Evolutionary conservation across 2,329 filamentous ascomycete species (phyloP).

Genomic region (Stagonosporopsis cucurbitacearum): DNA sequence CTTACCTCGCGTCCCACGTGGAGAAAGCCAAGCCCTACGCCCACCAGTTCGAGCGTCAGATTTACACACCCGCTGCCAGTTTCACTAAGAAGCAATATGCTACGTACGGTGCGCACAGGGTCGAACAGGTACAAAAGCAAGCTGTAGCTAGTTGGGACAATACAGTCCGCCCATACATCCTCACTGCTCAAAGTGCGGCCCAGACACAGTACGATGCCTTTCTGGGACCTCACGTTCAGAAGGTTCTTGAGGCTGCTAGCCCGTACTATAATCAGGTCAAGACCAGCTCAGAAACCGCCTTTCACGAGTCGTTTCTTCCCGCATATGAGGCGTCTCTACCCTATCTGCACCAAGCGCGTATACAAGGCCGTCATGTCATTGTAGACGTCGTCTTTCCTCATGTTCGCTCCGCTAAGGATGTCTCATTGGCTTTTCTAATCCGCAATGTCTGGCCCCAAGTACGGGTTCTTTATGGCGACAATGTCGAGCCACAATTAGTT

Average conservation of each 20-base stretch:
- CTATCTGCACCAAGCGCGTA: constrained; percentile 73
- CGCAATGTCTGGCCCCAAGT: constrained; percentile 82
- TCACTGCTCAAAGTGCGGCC: constrained; percentile 66
- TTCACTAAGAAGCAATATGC: constrained; percentile 67
- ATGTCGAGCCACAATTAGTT: constrained; percentile 92
- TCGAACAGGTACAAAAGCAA: constrained; percentile 71
- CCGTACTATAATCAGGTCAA: constrained; percentile 77
- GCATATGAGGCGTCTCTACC: constrained; percentile 77
- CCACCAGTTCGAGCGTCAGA: constrained; percentile 60
- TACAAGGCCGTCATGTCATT: constrained; percentile 69
- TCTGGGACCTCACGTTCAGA: constrained; percentile 76
- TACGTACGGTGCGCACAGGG: constrained; percentile 76
- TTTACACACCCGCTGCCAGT: constrained; percentile 72
- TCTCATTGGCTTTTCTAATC: constrained; percentile 73
- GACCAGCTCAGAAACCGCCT: constrained; percentile 70
- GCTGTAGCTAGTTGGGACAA: constrained; percentile 77
- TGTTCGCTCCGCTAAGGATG: constrained; percentile 72
- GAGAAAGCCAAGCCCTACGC: constrained; percentile 77
- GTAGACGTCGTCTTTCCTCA: constrained; percentile 75
- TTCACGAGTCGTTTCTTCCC: constrained; percentile 75
- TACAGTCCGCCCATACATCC: constrained; percentile 76
- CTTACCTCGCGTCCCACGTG: constrained; percentile 84
- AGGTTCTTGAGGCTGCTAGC: constrained; percentile 61
- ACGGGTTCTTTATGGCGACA: constrained; percentile 81
- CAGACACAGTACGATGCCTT: constrained; percentile 71